These are phyloP conservation scores for Naganishia albida DNA, from an alignment of 1,284 basidiomycete species.

Conservation along the genomic window DNA sequence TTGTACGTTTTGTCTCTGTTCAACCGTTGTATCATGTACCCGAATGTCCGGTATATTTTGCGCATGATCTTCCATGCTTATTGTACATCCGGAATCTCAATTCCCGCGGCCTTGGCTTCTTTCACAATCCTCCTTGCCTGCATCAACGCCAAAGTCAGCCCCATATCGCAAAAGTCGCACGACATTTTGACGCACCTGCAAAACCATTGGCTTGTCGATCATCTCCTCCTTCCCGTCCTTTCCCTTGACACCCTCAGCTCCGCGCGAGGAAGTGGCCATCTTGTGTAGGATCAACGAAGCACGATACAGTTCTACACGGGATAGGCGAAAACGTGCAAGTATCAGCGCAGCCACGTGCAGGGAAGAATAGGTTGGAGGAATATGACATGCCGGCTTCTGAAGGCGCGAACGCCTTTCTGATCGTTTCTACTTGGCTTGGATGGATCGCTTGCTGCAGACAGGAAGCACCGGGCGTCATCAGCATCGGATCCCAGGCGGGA, in stretches of 20 bases:
- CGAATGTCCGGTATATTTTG: background rate
- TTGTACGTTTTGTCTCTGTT: background rate
- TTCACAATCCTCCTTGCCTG: constrained; percentile 32
- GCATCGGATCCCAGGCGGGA: background rate
- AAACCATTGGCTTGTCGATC: constrained; percentile 35
- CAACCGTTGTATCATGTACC: background rate
- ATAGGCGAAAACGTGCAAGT: background rate
- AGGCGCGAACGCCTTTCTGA: constrained; percentile 79
- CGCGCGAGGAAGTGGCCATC: constrained; percentile 28
- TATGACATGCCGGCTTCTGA: constrained; percentile 63
- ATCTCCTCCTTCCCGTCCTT: constrained; percentile 35
- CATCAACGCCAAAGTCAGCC: constrained; percentile 7
- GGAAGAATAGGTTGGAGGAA: background rate
- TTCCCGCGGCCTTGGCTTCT: constrained; percentile 32
- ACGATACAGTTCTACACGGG: constrained; percentile 31
- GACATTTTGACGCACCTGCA: constrained; percentile 26
- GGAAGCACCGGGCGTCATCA: constrained; percentile 7
- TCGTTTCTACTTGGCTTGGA: constrained; percentile 76
- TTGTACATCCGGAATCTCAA: constrained; percentile 55
- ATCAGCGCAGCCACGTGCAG: background rate
- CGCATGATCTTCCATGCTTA: background rate
- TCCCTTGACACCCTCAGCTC: constrained; percentile 30
- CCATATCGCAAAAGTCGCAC: too few relatives aligned
- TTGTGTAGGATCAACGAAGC: constrained; percentile 30
- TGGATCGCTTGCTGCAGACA: constrained; percentile 83